phyloP scores from a whole-genome alignment of 768 basidiomycete species.

The Tulasnella sp. region DNA sequence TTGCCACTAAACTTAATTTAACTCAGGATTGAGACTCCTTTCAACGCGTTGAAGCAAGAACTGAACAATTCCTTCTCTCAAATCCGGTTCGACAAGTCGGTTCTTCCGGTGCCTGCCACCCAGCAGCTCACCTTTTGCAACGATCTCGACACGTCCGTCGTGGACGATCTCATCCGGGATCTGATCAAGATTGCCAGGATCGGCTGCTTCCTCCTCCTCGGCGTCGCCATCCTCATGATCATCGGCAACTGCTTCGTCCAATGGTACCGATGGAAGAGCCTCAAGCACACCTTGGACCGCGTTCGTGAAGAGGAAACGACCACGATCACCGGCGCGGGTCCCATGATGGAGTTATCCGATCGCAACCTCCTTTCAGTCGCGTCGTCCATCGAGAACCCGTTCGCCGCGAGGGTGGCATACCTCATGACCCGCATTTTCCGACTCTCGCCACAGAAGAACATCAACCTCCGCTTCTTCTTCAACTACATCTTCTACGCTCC shows the following conservation, averaged over 20 bases:
- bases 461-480: slow-evolving; percentile 79
- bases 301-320: slow-evolving; percentile 68
- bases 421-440: slow-evolving; percentile 48
- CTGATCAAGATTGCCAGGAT: slow-evolving; percentile 78
- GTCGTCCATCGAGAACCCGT: slow-evolving; percentile 63
- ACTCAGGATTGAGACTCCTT: slow-evolving; percentile 72
- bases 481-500: slow-evolving; percentile 89
- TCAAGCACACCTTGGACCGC: slow-evolving; percentile 59
- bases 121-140: slow-evolving; percentile 70
- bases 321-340: slow-evolving; percentile 47
- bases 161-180: slow-evolving; percentile 79
- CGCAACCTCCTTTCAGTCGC: slow-evolving; percentile 77
- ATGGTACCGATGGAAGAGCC: slow-evolving; percentile 82
- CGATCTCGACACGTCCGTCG: slow-evolving; percentile 71
- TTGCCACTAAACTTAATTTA: slow-evolving; percentile 8
- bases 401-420: slow-evolving; percentile 63
- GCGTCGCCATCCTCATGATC: slow-evolving; percentile 68
- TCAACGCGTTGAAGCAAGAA: slow-evolving; percentile 80
- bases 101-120: slow-evolving; percentile 71
- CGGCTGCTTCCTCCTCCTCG: slow-evolving; percentile 66
- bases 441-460: slow-evolving; percentile 58
- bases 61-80: slow-evolving; percentile 81
- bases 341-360: slow-evolving; percentile 54
- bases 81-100: slow-evolving; percentile 65
- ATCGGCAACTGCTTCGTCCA: slow-evolving; percentile 70